These are phyloP conservation scores for Spiromastix sp. DNA, from an alignment of 2,329 filamentous ascomycete genomes.

Conservation along the genomic window DNA sequence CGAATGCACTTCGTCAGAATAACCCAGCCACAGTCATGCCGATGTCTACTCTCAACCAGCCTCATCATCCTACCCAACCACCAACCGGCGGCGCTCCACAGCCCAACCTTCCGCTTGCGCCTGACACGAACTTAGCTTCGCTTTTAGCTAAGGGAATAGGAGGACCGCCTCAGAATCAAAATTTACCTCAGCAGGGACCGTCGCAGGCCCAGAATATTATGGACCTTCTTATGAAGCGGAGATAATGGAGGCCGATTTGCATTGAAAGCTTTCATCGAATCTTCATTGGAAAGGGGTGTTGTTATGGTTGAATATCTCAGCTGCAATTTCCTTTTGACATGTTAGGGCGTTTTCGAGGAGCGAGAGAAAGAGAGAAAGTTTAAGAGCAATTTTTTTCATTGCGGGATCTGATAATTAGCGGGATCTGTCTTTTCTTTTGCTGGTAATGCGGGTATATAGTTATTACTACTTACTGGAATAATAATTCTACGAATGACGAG, in stretches of 20 bases:
- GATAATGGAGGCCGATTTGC: conserved; percentile 28
- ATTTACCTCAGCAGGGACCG: conserved; percentile 12
- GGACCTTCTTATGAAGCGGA: conserved; percentile 38
- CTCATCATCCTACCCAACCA: background rate
- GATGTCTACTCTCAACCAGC: background rate
- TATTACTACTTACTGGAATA: no score
- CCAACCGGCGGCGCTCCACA: conserved; percentile 15
- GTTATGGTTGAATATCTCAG: no score
- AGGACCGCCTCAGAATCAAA: background rate
- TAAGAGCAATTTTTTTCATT: no score
- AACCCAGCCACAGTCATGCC: conserved; percentile 5
- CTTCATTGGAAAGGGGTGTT: no score
- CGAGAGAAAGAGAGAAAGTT: no score
- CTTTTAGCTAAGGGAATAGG: conserved; percentile 22
- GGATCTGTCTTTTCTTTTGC: no score
- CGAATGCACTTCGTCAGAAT: conserved; percentile 7
- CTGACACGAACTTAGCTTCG: conserved; percentile 28
- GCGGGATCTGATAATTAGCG: no score
- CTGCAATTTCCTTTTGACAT: no score
- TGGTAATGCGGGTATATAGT: no score
- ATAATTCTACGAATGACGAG: no score
- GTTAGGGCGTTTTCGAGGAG: no score
- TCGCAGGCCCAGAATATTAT: conserved; percentile 39
- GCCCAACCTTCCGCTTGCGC: conserved; percentile 18
- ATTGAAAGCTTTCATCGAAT: no score